phyloP scores from a whole-genome alignment of 1,139 yeast species.

The Kazachstania sp. region DNA sequence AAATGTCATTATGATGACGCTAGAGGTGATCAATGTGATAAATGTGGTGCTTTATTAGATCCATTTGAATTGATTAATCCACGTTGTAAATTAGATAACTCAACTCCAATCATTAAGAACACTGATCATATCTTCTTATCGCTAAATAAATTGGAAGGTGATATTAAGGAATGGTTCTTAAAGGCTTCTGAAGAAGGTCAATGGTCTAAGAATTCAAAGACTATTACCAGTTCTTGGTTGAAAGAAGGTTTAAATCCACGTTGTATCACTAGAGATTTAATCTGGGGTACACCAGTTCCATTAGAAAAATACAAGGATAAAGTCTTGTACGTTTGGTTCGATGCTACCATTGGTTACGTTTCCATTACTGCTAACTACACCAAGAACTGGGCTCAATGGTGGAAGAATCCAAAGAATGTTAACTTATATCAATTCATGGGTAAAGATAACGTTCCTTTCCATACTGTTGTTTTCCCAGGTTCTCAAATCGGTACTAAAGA shows the following conservation, averaged over 20 bases:
- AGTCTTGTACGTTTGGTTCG: slow-evolving; percentile 96
- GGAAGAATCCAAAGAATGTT: slow-evolving; percentile 84
- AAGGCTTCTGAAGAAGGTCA: slow-evolving; percentile 58
- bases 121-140: slow-evolving; percentile 81
- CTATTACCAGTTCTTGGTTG: slow-evolving; percentile 86
- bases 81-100: slow-evolving; percentile 83
- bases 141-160: slow-evolving; percentile 73
- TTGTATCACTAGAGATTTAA: slow-evolving; percentile 91
- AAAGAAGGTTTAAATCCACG: slow-evolving; percentile 88
- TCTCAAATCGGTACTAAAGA: slow-evolving; percentile 82
- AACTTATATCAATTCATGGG: slow-evolving; percentile 95
- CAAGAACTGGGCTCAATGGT: slow-evolving; percentile 74
- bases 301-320: slow-evolving; percentile 70
- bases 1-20: slow-evolving; percentile 91
- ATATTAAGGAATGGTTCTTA: slow-evolving; percentile 62
- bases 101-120: slow-evolving; percentile 67
- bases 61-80: slow-evolving; percentile 91
- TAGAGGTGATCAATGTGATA: slow-evolving; percentile 97
- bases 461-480: slow-evolving; percentile 93
- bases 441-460: slow-evolving; percentile 97
- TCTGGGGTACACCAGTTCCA: slow-evolving; percentile 98
- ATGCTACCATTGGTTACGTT: slow-evolving; percentile 92
- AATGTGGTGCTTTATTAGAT: slow-evolving; percentile 79
- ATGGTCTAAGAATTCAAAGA: slow-evolving; percentile 86
- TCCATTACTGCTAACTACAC: slow-evolving; percentile 93